Evolutionary conservation across 176 grass and related monocot genomes (phyloP).

Genomic region (Bolboschoenus planiculmis): DNA sequence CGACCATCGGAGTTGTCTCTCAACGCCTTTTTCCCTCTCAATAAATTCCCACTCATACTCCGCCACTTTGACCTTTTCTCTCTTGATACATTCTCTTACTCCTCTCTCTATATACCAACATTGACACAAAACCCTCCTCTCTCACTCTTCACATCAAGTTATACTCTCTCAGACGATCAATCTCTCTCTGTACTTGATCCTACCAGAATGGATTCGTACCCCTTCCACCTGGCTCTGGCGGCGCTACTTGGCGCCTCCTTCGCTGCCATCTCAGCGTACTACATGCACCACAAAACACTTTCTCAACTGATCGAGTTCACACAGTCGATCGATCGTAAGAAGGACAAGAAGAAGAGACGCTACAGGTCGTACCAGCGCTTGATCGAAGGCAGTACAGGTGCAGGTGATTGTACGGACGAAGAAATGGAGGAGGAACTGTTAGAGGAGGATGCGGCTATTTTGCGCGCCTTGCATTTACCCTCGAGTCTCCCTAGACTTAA

Average conservation of each 20-base stretch:
- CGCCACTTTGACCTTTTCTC: neutral
- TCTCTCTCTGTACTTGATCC: neutral
- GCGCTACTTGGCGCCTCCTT: slow-evolving; percentile 83
- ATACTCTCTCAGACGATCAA: neutral
- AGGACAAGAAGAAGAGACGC: slow-evolving; percentile 9
- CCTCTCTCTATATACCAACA: no score
- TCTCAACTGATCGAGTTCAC: slow-evolving; percentile 70
- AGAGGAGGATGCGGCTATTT: neutral
- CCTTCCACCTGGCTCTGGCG: slow-evolving; percentile 71
- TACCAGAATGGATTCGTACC: slow-evolving; percentile 52
- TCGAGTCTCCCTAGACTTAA: slow-evolving; percentile 64
- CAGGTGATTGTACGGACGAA: neutral
- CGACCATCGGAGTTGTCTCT: neutral
- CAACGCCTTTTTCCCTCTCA: neutral
- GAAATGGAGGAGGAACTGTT: neutral
- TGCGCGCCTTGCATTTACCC: slow-evolving; percentile 45
- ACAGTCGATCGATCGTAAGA: slow-evolving; percentile 47
- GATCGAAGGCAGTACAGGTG: slow-evolving; percentile 21
- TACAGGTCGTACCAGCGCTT: slow-evolving; percentile 10
- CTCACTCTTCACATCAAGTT: neutral
- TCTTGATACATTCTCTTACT: neutral
- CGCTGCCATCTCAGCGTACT: slow-evolving; percentile 79
- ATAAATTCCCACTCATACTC: neutral
- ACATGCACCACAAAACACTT: slow-evolving; percentile 83
- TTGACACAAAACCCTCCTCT: neutral